Percentiles rank a stretch among this genome's conserved stretches.
These are phyloP conservation scores for Wickerhamomyces hampshirensis DNA, from an alignment of 805 yeast genomes.

Conservation along the genomic window DNA sequence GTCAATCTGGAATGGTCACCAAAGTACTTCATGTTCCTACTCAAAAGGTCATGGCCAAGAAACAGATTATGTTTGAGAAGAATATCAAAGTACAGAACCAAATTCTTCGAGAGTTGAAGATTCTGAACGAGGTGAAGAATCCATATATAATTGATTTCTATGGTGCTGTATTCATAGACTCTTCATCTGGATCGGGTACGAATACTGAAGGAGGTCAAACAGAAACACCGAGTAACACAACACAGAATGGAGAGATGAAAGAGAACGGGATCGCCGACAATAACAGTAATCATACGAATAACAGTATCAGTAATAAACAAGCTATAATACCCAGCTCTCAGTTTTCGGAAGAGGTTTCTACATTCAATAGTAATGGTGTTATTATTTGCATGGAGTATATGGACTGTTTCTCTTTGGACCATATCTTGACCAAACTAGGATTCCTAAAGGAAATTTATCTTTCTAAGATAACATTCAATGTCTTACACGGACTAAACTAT, in stretches of 20 bases:
- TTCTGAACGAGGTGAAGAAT: conserved; percentile 83
- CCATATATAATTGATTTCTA: conserved; percentile 84
- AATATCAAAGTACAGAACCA: conserved; percentile 76
- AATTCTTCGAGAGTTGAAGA: conserved; percentile 81
- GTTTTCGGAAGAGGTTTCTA: conserved; percentile 20
- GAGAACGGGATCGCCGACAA: conserved; percentile 2
- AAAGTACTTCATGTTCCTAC: conserved; percentile 88
- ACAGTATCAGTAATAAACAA: conserved; percentile 5
- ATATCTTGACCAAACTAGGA: conserved; percentile 57
- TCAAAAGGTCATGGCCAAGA: conserved; percentile 84
- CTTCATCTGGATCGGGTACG: conserved; percentile 4
- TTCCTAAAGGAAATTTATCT: conserved; percentile 65
- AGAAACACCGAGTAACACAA: conserved; percentile 1
- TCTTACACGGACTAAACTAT: conserved; percentile 76
- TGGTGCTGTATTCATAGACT: conserved; percentile 75
- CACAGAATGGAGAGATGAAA: neutral
- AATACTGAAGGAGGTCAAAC: neutral
- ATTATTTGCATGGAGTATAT: conserved; percentile 94
- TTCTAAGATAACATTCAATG: conserved; percentile 69
- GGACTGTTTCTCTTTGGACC: conserved; percentile 91
- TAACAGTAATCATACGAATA: no score
- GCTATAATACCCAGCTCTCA: conserved; percentile 10
- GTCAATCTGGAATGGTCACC: conserved; percentile 90
- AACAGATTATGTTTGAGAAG: conserved; percentile 80
- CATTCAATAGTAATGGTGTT: conserved; percentile 50